Evolutionary conservation across 768 basidiomycete species (phyloP).

Genomic region (Tylopilus subfusipes): DNA sequence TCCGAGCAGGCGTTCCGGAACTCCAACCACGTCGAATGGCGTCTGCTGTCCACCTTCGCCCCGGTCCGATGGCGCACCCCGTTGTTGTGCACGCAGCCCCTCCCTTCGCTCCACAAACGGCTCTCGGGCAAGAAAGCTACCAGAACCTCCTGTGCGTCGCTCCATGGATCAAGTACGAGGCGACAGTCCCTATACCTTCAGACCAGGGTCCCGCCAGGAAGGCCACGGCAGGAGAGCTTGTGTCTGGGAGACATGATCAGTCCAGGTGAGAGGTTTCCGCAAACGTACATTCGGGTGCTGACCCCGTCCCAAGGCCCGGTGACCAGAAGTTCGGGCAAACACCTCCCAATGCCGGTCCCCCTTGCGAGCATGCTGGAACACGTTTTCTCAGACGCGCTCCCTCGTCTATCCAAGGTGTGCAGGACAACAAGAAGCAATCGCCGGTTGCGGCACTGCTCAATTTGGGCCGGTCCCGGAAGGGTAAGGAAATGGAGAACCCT

Average conservation of each 20-base stretch:
- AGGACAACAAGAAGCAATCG: slow-evolving; percentile 4
- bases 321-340: too few species aligned
- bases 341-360: too few species aligned
- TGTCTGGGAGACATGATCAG: neutral
- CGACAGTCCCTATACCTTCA: neutral
- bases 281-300: neutral
- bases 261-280: neutral
- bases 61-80: neutral
- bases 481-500: neutral
- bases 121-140: too few species aligned
- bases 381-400: too few species aligned
- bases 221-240: neutral
- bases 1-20: slow-evolving; percentile 2
- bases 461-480: slow-evolving; percentile 1
- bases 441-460: slow-evolving; percentile 9
- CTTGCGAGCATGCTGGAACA: too few species aligned
- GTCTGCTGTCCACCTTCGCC: slow-evolving; percentile 12
- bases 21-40: slow-evolving; percentile 7
- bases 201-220: neutral
- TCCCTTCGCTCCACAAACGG: neutral
- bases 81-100: neutral
- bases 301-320: neutral
- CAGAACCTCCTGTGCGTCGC: neutral
- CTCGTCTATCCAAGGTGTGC: neutral
- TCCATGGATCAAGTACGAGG: neutral